Conservation (phyloP, 192 early-diverging fungal species). For the Bifiguratus adelaidae region DNA sequence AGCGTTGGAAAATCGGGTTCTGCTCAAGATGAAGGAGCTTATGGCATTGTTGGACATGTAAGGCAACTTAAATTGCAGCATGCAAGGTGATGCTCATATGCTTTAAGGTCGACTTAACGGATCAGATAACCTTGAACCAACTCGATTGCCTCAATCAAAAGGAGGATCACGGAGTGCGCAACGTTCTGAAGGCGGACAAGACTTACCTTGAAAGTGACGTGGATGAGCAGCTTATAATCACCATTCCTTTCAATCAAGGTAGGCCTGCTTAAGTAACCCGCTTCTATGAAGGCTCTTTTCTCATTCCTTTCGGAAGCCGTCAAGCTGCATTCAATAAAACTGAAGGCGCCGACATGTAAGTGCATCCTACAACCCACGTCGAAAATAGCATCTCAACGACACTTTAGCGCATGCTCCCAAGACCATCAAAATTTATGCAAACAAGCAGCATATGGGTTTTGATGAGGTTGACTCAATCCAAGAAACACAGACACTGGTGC, state of each 20-base stretch:
- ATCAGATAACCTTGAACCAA: conserved; percentile 54
- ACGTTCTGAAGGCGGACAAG: conserved; percentile 63
- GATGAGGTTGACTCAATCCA: conserved; percentile 75
- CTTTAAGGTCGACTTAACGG: conserved; percentile 46
- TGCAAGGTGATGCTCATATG: background rate
- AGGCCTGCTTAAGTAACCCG: background rate
- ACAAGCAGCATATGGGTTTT: conserved; percentile 72
- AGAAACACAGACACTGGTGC: conserved; percentile 64
- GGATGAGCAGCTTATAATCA: conserved; percentile 89
- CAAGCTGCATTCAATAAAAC: conserved; percentile 46
- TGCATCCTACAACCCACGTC: background rate
- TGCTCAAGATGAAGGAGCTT: conserved; percentile 10
- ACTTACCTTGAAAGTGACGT: conserved; percentile 81
- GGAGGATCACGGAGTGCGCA: conserved; percentile 60
- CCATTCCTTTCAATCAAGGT: conserved; percentile 79
- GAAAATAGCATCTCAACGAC: background rate
- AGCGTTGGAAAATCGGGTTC: conserved; percentile 13
- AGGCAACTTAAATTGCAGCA: conserved; percentile 1
- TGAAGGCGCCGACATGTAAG: conserved; percentile 24
- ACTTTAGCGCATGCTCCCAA: conserved; percentile 80
- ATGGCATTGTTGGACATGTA: conserved; percentile 36
- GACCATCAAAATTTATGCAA: conserved; percentile 80
- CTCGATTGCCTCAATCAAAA: conserved; percentile 82
- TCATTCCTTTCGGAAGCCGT: conserved; percentile 12
- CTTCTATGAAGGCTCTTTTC: background rate